These are phyloP conservation scores for Eleusine indica DNA, from an alignment of 176 grass and related monocot species.

Conservation along the genomic window DNA sequence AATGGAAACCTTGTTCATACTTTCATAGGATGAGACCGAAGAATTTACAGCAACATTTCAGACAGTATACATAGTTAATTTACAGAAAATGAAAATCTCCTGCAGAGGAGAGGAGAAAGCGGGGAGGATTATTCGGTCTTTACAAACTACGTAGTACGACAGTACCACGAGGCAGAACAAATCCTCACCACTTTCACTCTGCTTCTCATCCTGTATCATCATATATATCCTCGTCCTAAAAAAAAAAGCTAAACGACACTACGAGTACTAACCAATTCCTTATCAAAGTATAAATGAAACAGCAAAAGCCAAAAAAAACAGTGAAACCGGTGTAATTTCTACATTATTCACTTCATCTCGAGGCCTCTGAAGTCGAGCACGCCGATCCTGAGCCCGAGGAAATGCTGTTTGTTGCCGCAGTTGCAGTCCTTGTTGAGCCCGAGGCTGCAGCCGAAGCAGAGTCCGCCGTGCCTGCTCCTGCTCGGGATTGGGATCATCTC, in stretches of 20 bases:
- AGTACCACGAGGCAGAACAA: neutral
- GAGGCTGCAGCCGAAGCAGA: slow-evolving; percentile 69
- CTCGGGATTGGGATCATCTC: neutral
- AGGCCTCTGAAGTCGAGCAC: slow-evolving; percentile 72
- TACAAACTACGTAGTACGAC: too few species aligned
- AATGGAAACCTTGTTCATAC: neutral
- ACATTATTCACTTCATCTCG: slow-evolving; percentile 57
- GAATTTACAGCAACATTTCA: neutral
- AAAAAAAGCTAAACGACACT: neutral
- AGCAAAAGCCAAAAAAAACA: neutral
- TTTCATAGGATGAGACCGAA: neutral
- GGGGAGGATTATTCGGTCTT: neutral
- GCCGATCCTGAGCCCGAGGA: slow-evolving; percentile 52
- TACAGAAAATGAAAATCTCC: slow-evolving; percentile 34
- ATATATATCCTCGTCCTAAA: neutral
- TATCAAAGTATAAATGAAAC: neutral
- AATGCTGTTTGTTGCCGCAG: slow-evolving; percentile 35
- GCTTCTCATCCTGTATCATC: slow-evolving; percentile 29
- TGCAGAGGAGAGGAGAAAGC: slow-evolving; percentile 2
- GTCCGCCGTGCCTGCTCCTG: neutral
- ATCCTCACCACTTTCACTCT: slow-evolving; percentile 9
- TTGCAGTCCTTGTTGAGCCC: slow-evolving; percentile 55
- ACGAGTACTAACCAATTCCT: slow-evolving; percentile 17
- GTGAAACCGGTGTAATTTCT: too few species aligned
- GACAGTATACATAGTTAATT: neutral